Percentiles rank a stretch among this genome's conserved stretches.
Evolutionary conservation across 2,329 filamentous ascomycete species (phyloP).

Genomic region (Fusarium penzigii): DNA sequence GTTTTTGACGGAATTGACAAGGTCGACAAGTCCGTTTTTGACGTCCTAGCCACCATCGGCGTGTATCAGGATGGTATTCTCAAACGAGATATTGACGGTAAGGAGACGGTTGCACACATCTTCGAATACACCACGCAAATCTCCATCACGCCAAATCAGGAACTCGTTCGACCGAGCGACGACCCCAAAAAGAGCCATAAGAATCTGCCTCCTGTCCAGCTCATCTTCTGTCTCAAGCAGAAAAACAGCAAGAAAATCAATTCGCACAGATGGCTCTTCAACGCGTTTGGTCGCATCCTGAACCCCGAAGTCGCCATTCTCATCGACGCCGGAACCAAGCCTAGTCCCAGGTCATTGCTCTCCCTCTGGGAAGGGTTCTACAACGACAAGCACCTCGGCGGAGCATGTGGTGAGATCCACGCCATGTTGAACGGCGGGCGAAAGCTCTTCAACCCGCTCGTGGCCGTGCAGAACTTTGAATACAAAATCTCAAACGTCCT

Average conservation of each 20-base stretch:
- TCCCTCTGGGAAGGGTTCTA: slow-evolving; percentile 4
- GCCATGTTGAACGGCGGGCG: neutral
- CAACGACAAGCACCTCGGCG: neutral
- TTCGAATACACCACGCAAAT: slow-evolving; percentile 70
- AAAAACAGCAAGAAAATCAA: slow-evolving; percentile 3
- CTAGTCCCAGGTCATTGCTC: neutral
- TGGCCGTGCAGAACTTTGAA: slow-evolving; percentile 1
- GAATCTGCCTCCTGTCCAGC: neutral
- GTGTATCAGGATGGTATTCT: slow-evolving; percentile 96
- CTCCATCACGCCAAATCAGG: neutral
- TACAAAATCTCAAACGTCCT: slow-evolving; percentile 6
- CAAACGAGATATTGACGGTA: slow-evolving; percentile 95
- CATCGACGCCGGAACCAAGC: neutral
- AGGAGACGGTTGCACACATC: slow-evolving; percentile 84
- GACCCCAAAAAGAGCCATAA: neutral
- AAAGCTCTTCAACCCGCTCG: slow-evolving; percentile 1
- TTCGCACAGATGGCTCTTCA: slow-evolving; percentile 3
- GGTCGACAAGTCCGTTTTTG: slow-evolving; percentile 90
- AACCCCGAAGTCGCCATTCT: neutral
- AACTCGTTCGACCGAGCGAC: neutral
- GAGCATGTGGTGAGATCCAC: neutral
- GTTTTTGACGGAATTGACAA: slow-evolving; percentile 97
- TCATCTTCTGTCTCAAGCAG: neutral
- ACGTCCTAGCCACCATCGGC: slow-evolving; percentile 88
- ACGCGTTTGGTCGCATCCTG: neutral